Evolutionary conservation across 495 filamentous ascomycete species (phyloP).

Genomic region (Talaromyces borbonicus): DNA sequence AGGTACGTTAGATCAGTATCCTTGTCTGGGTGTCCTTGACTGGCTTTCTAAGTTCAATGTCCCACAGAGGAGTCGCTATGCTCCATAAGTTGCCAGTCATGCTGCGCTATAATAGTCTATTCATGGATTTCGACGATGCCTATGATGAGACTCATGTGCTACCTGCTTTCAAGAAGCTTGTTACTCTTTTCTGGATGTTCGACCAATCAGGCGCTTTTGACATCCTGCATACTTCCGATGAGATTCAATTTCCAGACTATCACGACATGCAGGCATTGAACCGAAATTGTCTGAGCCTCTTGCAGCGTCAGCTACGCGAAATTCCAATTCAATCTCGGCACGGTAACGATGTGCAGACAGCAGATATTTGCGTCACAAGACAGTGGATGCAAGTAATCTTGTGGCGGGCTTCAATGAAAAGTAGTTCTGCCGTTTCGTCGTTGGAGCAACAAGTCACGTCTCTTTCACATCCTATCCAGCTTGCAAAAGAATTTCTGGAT

Average conservation of each 20-base stretch:
- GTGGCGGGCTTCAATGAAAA: constrained; percentile 17
- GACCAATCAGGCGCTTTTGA: constrained; percentile 30
- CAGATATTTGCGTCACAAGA: constrained; percentile 33
- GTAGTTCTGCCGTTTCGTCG: constrained; percentile 12
- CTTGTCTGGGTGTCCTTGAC: not conserved
- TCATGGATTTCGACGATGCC: constrained; percentile 19
- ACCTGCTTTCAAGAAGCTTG: constrained; percentile 33
- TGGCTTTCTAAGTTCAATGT: not conserved
- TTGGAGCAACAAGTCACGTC: constrained; percentile 10
- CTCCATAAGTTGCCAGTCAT: constrained; percentile 35
- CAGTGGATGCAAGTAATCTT: constrained; percentile 39
- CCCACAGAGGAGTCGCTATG: constrained; percentile 26
- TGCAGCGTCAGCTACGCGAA: constrained; percentile 28
- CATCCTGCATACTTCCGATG: constrained; percentile 17
- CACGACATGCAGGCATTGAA: not conserved
- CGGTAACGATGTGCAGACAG: constrained; percentile 31
- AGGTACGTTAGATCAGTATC: constrained; percentile 11
- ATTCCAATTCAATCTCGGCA: constrained; percentile 14
- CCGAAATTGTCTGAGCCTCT: not conserved
- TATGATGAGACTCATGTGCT: constrained; percentile 23
- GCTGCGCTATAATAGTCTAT: constrained; percentile 22
- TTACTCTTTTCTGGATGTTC: constrained; percentile 32
- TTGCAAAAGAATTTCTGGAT: constrained; percentile 30
- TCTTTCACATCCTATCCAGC: constrained; percentile 24
- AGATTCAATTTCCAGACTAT: not conserved